Evolutionary conservation across 140 eudicot species (phyloP), one percentile per base, ranked within the genome.

Genomic region (Ambrosia hybrid): DNA sequence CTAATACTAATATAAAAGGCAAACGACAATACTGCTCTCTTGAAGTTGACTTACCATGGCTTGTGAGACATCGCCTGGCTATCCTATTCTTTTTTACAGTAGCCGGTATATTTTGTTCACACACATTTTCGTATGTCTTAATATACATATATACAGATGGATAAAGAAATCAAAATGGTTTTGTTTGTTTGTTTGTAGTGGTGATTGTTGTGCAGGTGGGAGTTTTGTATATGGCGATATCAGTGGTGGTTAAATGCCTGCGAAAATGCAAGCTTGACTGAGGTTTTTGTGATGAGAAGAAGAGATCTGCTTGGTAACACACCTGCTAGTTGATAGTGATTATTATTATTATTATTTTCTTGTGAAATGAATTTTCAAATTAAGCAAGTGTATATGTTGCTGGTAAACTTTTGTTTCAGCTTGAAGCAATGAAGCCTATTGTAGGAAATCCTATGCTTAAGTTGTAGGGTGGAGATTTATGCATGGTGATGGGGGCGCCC

Each of bases 41-140:
- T 65, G 95, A 88, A 88, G 89, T 74, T 74, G 80, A 73, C 72
- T 76, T 88, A 15, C 89, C 89, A 15, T 85, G 91, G 91, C 75
- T 88, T 36, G 80, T 79, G 67, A 83, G 91, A 74, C 84, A 78
- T 69, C 91, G 91, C 12, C 56, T 88, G 72, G 82, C 87, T 55
- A 85, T 88, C 57, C 56, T 88, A 0, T 73, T 85, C 76, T 83
- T 69, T 55, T 70, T 68, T 58, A 51, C 76, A 30, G 71, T 78
- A 76, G 78, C 89, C 21, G 87, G 95, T 88, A 87, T 39, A 83
- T 76, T 70, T 13, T 76, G 71, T 78, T 57, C 21, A 10, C 21
- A 30, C 39, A 15, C 26, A 21, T 60, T 60, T 12, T 33, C 16
- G 9, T 11, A 8, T 10, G 4, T 21, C 26, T 21, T 21, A 21